Base-by-base conservation (phyloP, 106 monocot genomes). In the Allium cepa region DNA sequence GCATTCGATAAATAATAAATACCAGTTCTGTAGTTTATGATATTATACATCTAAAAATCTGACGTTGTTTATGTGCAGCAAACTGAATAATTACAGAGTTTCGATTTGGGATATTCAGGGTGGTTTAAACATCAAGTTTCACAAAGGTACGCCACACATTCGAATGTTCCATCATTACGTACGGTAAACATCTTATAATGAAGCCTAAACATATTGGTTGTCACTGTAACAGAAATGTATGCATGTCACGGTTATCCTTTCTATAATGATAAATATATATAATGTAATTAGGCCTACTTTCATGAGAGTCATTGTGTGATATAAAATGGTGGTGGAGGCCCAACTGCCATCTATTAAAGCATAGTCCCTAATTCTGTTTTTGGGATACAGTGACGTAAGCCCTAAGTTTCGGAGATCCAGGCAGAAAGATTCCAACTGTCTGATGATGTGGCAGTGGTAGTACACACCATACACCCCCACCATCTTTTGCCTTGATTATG, bases 341-440 rank as follows among this genome's bases (percentile, higher is more conserved):
- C 61, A 18, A 26, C 61, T 26, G 60, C 18, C 28, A 26, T 28
- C 61, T 45, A 11, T 13, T 26, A 36, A 36, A 45, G 27, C 26
- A 61, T 36, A 26, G 28, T 61, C 61, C 61, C 61, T 61, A 26
- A 18, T 61, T 61, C 2, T 61, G 9, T 27, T 9, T 22, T 8
- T 12, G 5, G 61, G 61, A 15, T 55, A 55, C 1, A 9, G 36
- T 57, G 57, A 49, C 60, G 74, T 69, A 59, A 72, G 66, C 60
- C 66, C 66, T 76, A 49, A 67, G 75, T 13, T 15, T 15, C 0
- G 59, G 59, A 28, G 71, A 75, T 71, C 70, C 71, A 76, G 72
- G 56, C 72, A 46, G 63, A 62, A 69, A 77, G 81, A 81, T 81
- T 77, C 81, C 69, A 73, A 69, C 76, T 81, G 72, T 81, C 81